Base-by-base conservation (phyloP, 257 asterid genomes). In the Solanum megistacrolobum region DNA sequence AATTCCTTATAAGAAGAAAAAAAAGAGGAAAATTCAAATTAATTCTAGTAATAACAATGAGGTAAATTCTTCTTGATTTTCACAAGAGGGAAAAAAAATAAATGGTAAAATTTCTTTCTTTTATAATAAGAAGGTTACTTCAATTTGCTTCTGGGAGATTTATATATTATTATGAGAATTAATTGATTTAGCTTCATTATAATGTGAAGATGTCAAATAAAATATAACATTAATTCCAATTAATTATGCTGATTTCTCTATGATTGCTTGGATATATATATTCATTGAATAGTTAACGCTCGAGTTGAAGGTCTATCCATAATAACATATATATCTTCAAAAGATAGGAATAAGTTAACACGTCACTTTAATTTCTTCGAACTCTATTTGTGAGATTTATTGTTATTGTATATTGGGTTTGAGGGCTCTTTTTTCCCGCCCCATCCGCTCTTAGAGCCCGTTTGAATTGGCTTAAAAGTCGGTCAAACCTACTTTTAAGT, bases 1-100 rank as follows among this genome's bases (percentile, higher is more conserved):
- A 21, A 96, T 96, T 5, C 96, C 98, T 0, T 94, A 95, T 46
- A 95, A 94, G 94, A 96, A 95, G 91, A 96, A 96, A 88, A 94
- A 93, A 92, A 96, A 89, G 92, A 93, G 86, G 91, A 91, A 86
- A 86, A 82, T 88, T 75, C 92, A 75, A 78, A 85, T 46, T 32
- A 86, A 21, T 32, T 25, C 65, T 72, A 91, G 27, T 86, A 79
- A 89, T 35, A 34, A 88, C 18, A 86, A 81, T 79, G 89, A 88
- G 31, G 88, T 83, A 69, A 43, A 43, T 43, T 86, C 88, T 55
- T 71, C 88, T 71, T 43, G 69, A 46, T 71, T 58, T 88, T 55
- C 69, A 38, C 88, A 58, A 83, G 66, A 82, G 62, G 76, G 74
- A 18, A 81, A 16, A 11, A 1, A 79, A 74, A 52, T 1, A 83